Base-by-base conservation (phyloP, 2,329 filamentous ascomycete species). In the Camillea tinctor region DNA sequence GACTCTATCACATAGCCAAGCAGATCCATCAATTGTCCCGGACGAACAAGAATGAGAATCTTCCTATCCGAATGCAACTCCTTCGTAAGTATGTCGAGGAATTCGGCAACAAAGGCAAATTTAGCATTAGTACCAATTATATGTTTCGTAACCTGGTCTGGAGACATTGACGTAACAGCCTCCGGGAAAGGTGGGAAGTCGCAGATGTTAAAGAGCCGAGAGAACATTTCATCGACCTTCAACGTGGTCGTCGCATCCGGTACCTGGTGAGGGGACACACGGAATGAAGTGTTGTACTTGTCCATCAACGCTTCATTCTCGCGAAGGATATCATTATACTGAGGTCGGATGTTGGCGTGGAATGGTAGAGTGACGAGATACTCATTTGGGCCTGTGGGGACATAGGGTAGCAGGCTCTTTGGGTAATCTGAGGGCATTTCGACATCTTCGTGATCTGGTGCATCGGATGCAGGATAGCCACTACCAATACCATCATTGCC, bases 101-200 rank as follows among this genome's bases (percentile, higher is more conserved):
- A 74, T 62, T 87, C 84, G 51, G 78, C 81, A 5, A 88, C 66
- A 64, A 89, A 88, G 30, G 79, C 80, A 65, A 84, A 85, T 65
- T 89, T 89, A 57, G 83, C 75, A 70, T 86, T 88, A 9, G 83
- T 81, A 56, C 81, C 81, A 58, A 81, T 78, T 1, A 81, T 79
- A 64, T 85, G 83, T 67, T 81, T 86, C 65, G 80, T 80, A 56
- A 79, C 74, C 21, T 80, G 76, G 3, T 71, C 68, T 7, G 77
- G 67, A 2, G 77, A 71, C 58, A 84, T 73, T 13, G 78, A 68
- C 2, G 72, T 68, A 7, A 81, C 74, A n/a, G 79, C 79, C 22
- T 81, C 73, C 48, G 81, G 72, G 40, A 84, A 80, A 4, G 81
- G 80, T 3, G 84, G 85, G 48, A 85, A 80, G 66, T 88, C 84